Base-by-base conservation (phyloP, 441 rosid species). In the Brassica hybrid region DNA sequence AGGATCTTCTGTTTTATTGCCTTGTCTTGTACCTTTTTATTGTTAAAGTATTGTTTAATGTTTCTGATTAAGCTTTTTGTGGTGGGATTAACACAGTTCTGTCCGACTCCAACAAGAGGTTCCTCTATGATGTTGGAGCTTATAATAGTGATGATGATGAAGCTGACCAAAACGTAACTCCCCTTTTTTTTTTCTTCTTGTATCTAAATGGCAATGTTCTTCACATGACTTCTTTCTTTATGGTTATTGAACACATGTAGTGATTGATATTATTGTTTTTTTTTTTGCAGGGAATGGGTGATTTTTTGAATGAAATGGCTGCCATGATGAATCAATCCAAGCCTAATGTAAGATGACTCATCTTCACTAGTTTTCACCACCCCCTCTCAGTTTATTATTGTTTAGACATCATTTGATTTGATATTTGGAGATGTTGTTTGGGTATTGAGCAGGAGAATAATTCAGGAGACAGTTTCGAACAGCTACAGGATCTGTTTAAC, bases 281-380 rank as follows among this genome's bases (percentile, higher is more conserved):
- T 12, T 43, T 2, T 75, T 9, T 67, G 85, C 85, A 94, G 98
- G 98, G 91, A 2, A 94, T 92, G 98, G 97, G 96, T 27, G 97
- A 89, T 74, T 94, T 94, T 74, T 74, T 94, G 83, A 92, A 63
- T 48, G 97, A 92, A 78, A 92, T 94, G 98, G 94, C 90, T 6
- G 70, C 66, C 0, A 86, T 92, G 98, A 94, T 92, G 96, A 92
- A 80, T 82, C 94, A 90, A 72, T 85, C 88, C 2, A 85, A 90
- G 83, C 80, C 92, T 61, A 80, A 9, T 76, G 97, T 92, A 84
- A 87, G 94, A n/a, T 3, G 25, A 87, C 34, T 54, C 1, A n/a
- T 10, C 48, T 11, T 6, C 19, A 12, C 36, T 59, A 14, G 52
- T 18, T 66, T 50, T 12, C 10, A 8, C 11, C 57, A 50, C 11